Evolutionary conservation across 805 yeast genomes (phyloP), one percentile per base, ranked within the genome.

Genomic region (Schwanniomyces sp.): DNA sequence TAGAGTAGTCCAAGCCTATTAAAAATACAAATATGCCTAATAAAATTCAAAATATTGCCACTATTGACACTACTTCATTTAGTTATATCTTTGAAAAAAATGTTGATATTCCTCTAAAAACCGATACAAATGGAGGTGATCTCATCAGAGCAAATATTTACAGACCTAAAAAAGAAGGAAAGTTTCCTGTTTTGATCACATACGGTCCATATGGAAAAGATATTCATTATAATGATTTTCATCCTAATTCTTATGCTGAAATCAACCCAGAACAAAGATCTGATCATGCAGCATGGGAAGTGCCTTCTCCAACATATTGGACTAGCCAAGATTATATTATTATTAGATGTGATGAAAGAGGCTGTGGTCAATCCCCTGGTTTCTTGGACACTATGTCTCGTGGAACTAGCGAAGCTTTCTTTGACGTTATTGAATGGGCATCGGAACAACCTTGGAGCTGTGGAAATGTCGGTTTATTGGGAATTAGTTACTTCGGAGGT

Each of bases 391-490:
- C 39, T 17, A 34, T 34, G 39, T 34, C 39, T n/a, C 18, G 39
- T 17, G 39, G 39, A 7, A 34, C 39, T 17, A 34, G 39, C 25
- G 39, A 34, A 17, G 39, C 41, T 21, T 38, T 38, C 21, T 38
- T 16, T 38, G 41, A 38, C 21, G 41, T 38, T n/a, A 25, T 38
- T 14, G 41, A 38, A 25, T 38, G 41, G 41, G 41, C 41, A 10
- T 5, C 41, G 9, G 41, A 38, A 38, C 41, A 38, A 21, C 27
- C 27, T 18, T 38, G 41, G 41, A 38, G 41, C 14, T 38, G 29
- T 21, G 41, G 41, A 8, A 21, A 12, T 21, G 28, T 38, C 10
- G 41, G 41, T 6, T n/a, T 38, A n/a, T 25, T 38, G 29, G 41
- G 41, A n/a, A 25, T 38, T 26, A 38, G 41, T 26, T 38, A 38